Conservation (phyloP, 2,329 filamentous ascomycete species). For the Colletotrichum sp. region DNA sequence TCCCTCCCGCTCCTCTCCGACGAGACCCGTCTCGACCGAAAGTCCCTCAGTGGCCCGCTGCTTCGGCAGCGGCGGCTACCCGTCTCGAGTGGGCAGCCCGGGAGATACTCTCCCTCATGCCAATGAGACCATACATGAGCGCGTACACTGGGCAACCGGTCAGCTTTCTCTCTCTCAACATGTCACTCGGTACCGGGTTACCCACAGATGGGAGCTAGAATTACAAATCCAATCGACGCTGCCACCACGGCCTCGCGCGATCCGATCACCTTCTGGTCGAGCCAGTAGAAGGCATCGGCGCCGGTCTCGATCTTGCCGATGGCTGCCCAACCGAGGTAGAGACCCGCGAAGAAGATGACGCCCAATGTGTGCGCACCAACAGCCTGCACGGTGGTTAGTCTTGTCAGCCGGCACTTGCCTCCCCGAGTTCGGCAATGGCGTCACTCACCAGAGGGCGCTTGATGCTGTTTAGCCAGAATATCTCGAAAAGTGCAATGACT, state of each 20-base stretch:
- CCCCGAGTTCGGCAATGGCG: not conserved
- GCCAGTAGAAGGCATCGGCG: slow-evolving; percentile 55
- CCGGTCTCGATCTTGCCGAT: slow-evolving; percentile 52
- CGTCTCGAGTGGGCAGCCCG: slow-evolving; percentile 13
- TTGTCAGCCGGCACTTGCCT: slow-evolving; percentile 13
- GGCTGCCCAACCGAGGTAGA: slow-evolving; percentile 56
- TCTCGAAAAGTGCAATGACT: slow-evolving; percentile 49
- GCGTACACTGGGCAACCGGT: slow-evolving; percentile 44
- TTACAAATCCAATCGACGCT: slow-evolving; percentile 50
- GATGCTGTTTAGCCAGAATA: slow-evolving; percentile 57
- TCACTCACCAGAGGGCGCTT: slow-evolving; percentile 51
- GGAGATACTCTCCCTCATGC: slow-evolving; percentile 49
- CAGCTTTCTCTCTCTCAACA: not conserved
- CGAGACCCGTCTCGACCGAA: slow-evolving; percentile 20
- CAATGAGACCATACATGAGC: slow-evolving; percentile 53
- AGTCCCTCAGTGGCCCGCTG: slow-evolving; percentile 20
- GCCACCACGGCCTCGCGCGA: slow-evolving; percentile 48
- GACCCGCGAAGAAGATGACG: slow-evolving; percentile 41
- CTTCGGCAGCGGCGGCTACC: slow-evolving; percentile 15
- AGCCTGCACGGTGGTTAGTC: slow-evolving; percentile 36
- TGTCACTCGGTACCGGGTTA: slow-evolving; percentile 14
- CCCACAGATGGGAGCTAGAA: slow-evolving; percentile 51
- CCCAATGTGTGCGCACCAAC: slow-evolving; percentile 48
- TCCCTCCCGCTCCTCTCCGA: slow-evolving; percentile 19
- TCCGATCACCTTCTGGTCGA: slow-evolving; percentile 49